Conservation (phyloP, 169 alveolate species). For the Eimeria sp. region DNA sequence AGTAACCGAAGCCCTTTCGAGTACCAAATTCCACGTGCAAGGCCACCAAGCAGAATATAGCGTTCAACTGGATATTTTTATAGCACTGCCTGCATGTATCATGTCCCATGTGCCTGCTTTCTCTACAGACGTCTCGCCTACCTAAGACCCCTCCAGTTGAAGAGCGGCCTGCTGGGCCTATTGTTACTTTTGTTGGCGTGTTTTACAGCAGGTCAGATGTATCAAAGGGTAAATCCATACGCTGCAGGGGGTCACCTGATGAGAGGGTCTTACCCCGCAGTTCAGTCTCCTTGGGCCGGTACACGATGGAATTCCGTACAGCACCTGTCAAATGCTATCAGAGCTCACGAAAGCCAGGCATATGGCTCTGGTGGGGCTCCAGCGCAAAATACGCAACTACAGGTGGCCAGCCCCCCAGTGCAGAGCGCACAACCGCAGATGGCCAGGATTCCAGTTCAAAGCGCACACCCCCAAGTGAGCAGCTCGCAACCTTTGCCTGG, state of each 20-base stretch:
- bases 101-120: neutral
- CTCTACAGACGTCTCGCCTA: neutral
- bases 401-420: neutral
- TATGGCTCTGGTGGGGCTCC: neutral
- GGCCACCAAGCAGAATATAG: neutral
- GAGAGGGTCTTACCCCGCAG: neutral
- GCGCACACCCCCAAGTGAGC: neutral
- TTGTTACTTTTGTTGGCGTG: neutral
- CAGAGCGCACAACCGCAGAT: neutral
- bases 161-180: neutral
- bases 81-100: neutral
- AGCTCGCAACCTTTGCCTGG: neutral
- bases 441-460: too few species aligned
- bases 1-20: neutral
- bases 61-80: neutral
- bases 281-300: slow-evolving; percentile 14
- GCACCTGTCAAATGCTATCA: slow-evolving; percentile 30
- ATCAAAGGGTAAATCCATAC: slow-evolving; percentile 3
- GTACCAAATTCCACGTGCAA: neutral
- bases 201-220: slow-evolving; percentile 11
- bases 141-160: neutral
- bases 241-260: neutral
- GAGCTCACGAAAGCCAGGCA: slow-evolving; percentile 2
- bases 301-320: slow-evolving; percentile 60
- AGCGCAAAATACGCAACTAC: neutral